phyloP scores from a whole-genome alignment of 441 rosid genomes.

The Adansonia rubrostipa region DNA sequence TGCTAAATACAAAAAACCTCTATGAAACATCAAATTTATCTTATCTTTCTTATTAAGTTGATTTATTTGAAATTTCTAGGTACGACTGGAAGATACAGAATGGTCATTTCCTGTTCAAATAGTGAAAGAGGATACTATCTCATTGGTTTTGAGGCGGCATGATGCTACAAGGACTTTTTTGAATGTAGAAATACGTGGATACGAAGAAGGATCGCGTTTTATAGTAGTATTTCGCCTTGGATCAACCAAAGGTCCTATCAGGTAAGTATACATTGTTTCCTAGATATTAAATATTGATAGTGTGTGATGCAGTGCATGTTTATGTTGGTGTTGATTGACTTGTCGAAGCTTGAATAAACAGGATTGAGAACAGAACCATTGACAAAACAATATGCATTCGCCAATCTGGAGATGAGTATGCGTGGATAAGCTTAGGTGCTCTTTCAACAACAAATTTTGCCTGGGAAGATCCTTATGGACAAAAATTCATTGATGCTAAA shows the following conservation, averaged over 20 bases:
- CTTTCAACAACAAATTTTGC: conserved; percentile 75
- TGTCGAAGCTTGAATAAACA: conserved; percentile 40
- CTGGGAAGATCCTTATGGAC: conserved; percentile 99
- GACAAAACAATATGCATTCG: conserved; percentile 69
- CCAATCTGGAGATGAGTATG: conserved; percentile 86
- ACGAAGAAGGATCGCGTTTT: conserved; percentile 99
- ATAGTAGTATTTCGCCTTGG: conserved; percentile 92
- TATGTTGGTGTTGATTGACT: conserved; percentile 27
- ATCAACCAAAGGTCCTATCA: conserved; percentile 82
- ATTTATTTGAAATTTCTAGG: conserved; percentile 49
- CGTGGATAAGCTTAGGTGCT: conserved; percentile 78
- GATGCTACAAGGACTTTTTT: conserved; percentile 62
- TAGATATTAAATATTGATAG: not conserved
- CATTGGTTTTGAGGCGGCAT: conserved; percentile 70
- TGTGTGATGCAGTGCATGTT: not conserved
- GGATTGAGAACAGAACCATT: conserved; percentile 90
- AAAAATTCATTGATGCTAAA: conserved; percentile 73
- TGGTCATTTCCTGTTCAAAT: conserved; percentile 97
- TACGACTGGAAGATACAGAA: conserved; percentile 75
- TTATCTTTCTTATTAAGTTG: conserved; percentile 10
- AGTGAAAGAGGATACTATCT: conserved; percentile 87
- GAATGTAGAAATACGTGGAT: conserved; percentile 91
- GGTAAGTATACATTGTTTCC: conserved; percentile 47
- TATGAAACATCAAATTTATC: conserved; percentile 9
- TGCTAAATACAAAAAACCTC: not conserved